These are phyloP conservation scores for Fusarium sp. DNA, from an alignment of 2,329 filamentous ascomycete genomes.

Conservation along the genomic window DNA sequence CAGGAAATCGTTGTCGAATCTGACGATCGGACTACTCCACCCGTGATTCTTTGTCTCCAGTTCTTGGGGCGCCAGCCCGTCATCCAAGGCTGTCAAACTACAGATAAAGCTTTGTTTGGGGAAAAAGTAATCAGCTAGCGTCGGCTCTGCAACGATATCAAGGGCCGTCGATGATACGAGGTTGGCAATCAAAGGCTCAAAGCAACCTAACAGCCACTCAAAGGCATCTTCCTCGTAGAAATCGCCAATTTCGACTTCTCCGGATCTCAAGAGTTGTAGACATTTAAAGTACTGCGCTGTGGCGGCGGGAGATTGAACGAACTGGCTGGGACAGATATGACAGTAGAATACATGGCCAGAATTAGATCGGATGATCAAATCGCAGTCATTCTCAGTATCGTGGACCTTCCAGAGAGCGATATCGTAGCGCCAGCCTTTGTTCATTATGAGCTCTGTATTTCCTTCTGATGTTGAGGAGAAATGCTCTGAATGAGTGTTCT, in stretches of 20 bases:
- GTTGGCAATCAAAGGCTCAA: neutral
- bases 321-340: neutral
- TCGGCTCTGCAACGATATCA: neutral
- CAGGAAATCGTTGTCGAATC: neutral
- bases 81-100: neutral
- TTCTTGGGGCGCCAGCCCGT: fast-evolving
- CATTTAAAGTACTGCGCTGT: neutral
- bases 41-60: neutral
- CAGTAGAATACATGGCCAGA: neutral
- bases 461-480: neutral
- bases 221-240: neutral
- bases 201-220: neutral
- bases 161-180: fast-evolving
- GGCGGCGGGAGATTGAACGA: neutral
- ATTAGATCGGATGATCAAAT: neutral
- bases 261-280: fast-evolving
- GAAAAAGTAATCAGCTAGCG: neutral
- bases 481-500: fast-evolving
- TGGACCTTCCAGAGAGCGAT: neutral
- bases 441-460: fast-evolving
- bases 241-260: fast-evolving
- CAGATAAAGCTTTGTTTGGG: neutral
- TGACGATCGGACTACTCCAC: neutral
- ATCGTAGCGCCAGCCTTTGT: neutral
- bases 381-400: neutral